phyloP scores from a whole-genome alignment of 2,329 filamentous ascomycete genomes.

The Amylocarpus encephaloides region DNA sequence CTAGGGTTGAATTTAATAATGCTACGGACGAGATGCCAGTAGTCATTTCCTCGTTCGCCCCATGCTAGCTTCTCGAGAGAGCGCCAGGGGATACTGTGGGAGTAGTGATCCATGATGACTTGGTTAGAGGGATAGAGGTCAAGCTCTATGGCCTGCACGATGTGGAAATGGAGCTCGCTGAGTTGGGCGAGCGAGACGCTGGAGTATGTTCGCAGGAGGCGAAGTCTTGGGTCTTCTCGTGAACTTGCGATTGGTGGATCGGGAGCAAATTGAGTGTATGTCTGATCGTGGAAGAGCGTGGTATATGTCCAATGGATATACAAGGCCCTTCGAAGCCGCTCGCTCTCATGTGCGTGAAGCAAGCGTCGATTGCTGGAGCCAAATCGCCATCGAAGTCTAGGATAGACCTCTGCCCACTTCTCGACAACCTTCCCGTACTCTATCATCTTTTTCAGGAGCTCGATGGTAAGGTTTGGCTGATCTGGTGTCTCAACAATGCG shows the following conservation, averaged over 20 bases:
- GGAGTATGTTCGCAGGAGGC: conserved; percentile 24
- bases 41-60: conserved; percentile 25
- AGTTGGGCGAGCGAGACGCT: conserved; percentile 26
- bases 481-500: conserved; percentile 20
- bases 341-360: conserved; percentile 23
- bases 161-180: conserved; percentile 26
- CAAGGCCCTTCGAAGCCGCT: conserved; percentile 25
- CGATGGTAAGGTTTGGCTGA: conserved; percentile 22
- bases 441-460: conserved; percentile 29
- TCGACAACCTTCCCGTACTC: conserved; percentile 27
- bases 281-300: conserved; percentile 27
- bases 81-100: conserved; percentile 18
- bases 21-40: conserved; percentile 20
- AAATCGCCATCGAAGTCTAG: conserved; percentile 28
- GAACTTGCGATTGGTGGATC: conserved; percentile 20
- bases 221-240: conserved; percentile 24
- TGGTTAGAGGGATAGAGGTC: conserved; percentile 29
- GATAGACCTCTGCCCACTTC: conserved; percentile 29
- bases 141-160: conserved; percentile 24
- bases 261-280: conserved; percentile 26
- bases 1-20: conserved; percentile 26
- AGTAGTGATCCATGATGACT: conserved; percentile 25
- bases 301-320: conserved; percentile 31
- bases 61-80: conserved; percentile 26
- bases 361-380: conserved; percentile 28